Conservation (phyloP, 176 grass and related monocot genomes). For the Echinochloa phyllopogon region DNA sequence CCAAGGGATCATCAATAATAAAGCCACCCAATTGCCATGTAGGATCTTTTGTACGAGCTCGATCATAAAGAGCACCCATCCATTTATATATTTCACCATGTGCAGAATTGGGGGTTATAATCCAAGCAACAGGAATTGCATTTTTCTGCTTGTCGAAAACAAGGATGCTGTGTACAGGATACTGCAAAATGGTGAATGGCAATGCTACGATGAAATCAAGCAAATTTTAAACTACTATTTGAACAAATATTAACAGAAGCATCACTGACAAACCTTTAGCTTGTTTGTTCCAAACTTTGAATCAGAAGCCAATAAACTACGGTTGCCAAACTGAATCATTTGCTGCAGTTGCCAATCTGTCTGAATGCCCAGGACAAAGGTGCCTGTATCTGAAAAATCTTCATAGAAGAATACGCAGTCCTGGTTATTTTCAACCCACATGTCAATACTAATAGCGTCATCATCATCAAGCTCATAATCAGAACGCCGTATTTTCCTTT, state of each 20-base stretch:
- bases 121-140: slow-evolving; percentile 88
- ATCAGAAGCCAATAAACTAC: slow-evolving; percentile 80
- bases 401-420: slow-evolving; percentile 86
- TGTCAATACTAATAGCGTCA: slow-evolving; percentile 71
- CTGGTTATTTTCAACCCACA: slow-evolving; percentile 83
- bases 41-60: slow-evolving; percentile 83
- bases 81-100: slow-evolving; percentile 79
- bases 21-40: slow-evolving; percentile 96
- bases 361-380: slow-evolving; percentile 87
- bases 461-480: slow-evolving; percentile 77
- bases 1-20: slow-evolving; percentile 86
- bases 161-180: slow-evolving; percentile 92
- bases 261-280: slow-evolving; percentile 68
- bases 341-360: slow-evolving; percentile 98
- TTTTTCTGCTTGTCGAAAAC: slow-evolving; percentile 87
- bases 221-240: slow-evolving; percentile 25
- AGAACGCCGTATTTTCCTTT: slow-evolving; percentile 90
- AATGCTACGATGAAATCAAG: slow-evolving; percentile 43
- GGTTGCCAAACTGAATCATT: slow-evolving; percentile 89
- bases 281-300: slow-evolving; percentile 96
- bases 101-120: slow-evolving; percentile 76
- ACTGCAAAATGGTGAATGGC: slow-evolving; percentile 68
- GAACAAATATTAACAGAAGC: slow-evolving; percentile 30
- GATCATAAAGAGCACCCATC: slow-evolving; percentile 88
- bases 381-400: slow-evolving; percentile 76